A percentile compares a stretch with the other conserved stretches of the same genome.
phyloP scores from a whole-genome alignment of 2,329 filamentous ascomycete genomes.

The Geosmithia putterillii region DNA sequence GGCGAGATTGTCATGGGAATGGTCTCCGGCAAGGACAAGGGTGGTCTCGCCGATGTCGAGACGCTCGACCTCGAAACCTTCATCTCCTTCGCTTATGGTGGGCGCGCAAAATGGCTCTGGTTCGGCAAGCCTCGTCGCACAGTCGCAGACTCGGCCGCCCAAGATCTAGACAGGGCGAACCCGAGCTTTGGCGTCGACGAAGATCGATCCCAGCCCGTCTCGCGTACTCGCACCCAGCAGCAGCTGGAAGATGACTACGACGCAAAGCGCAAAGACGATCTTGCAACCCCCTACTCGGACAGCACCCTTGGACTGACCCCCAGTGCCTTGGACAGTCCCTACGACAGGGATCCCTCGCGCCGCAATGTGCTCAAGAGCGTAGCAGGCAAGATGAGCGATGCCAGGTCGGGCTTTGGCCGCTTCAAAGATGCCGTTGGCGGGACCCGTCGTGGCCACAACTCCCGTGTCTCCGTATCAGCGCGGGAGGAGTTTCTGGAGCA shows the following conservation, averaged over 20 bases:
- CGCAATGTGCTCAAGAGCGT: constrained; percentile 68
- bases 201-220: constrained; percentile 15
- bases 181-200: constrained; percentile 46
- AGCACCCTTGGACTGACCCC: constrained; percentile 30
- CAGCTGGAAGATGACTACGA: constrained; percentile 40
- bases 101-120: constrained; percentile 90
- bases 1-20: constrained; percentile 95
- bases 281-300: constrained; percentile 27
- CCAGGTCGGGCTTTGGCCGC: constrained; percentile 68
- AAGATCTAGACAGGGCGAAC: constrained; percentile 30
- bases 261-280: constrained; percentile 30
- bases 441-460: constrained; percentile 37
- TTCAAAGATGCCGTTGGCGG: constrained; percentile 76
- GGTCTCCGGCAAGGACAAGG: constrained; percentile 76
- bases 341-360: constrained; percentile 45
- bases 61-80: constrained; percentile 83
- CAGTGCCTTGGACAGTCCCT: constrained; percentile 32
- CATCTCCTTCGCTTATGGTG: constrained; percentile 63
- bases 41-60: constrained; percentile 83
- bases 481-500: constrained; percentile 36
- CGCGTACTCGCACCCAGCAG: constrained; percentile 35
- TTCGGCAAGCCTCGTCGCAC: constrained; percentile 72
- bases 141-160: constrained; percentile 30
- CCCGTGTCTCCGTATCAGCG: constrained; percentile 31
- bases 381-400: constrained; percentile 66